Percentiles rank a stretch among this genome's conserved stretches.
Evolutionary conservation across 2,329 filamentous ascomycete genomes (phyloP).

Genomic region (Pseudonectria buxi): DNA sequence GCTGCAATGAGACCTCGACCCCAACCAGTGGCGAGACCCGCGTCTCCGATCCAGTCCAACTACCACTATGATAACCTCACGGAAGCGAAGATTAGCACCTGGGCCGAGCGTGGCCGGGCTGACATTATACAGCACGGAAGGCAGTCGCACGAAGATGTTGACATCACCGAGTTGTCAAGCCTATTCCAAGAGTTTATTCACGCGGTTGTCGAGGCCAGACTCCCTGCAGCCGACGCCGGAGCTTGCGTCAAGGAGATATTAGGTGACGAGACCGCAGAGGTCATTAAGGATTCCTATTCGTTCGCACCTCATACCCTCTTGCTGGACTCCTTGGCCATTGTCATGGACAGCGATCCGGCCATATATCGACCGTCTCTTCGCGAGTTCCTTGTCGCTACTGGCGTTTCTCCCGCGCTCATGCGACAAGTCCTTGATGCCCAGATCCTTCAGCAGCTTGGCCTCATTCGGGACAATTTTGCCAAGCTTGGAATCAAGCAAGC

Average conservation of each 20-base stretch:
- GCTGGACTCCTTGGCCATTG: slow-evolving; percentile 73
- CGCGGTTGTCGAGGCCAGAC: slow-evolving; percentile 61
- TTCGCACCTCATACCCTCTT: slow-evolving; percentile 66
- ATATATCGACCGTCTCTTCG: slow-evolving; percentile 47
- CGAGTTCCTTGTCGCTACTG: slow-evolving; percentile 64
- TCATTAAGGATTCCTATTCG: slow-evolving; percentile 41
- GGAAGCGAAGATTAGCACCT: slow-evolving; percentile 58
- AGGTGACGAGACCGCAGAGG: slow-evolving; percentile 45
- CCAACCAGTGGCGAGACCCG: slow-evolving; percentile 20
- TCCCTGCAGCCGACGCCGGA: slow-evolving; percentile 65
- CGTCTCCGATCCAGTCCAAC: slow-evolving; percentile 32
- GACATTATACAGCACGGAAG: slow-evolving; percentile 59
- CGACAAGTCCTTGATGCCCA: slow-evolving; percentile 76
- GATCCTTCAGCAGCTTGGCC: slow-evolving; percentile 65
- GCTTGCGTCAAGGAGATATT: slow-evolving; percentile 68
- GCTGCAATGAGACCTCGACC: slow-evolving; percentile 13
- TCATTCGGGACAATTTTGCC: slow-evolving; percentile 80
- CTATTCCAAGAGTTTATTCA: slow-evolving; percentile 82
- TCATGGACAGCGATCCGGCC: slow-evolving; percentile 62
- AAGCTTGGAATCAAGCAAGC: slow-evolving; percentile 81
- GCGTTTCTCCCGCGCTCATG: slow-evolving; percentile 64
- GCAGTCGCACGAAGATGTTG: slow-evolving; percentile 59
- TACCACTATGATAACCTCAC: slow-evolving; percentile 75
- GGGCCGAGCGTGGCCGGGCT: slow-evolving; percentile 61
- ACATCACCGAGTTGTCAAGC: slow-evolving; percentile 60